Evolutionary conservation across 129 eudicot species (phyloP), one percentile per base, ranked within the genome.

Genomic region (Pulicaria dysenterica): DNA sequence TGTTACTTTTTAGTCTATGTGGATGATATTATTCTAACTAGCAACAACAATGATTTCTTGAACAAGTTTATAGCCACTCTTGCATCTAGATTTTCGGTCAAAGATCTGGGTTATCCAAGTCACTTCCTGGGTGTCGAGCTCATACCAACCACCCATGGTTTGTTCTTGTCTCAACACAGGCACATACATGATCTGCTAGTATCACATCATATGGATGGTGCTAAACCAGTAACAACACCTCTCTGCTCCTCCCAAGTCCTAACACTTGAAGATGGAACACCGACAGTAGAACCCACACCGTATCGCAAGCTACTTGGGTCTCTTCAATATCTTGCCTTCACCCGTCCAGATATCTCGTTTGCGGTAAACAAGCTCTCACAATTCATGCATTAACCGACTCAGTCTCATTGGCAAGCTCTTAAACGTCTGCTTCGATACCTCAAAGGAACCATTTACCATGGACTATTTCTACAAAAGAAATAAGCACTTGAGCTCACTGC

Each of bases 41-140:
- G 42, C 64, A 70, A 55, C 51, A 70, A 70, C 12, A 0, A 70
- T 34, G 13, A 0, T 2, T 67, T 67, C 14, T 13, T 31, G 34
- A 2, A 34, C 13, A 39, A n/a, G n/a, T 67, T 67, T 7, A 38
- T 67, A 1, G 13, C 7, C 7, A 31, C 44, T 6, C 45, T 67
- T 0, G 7, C 58, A 5, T 67, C 72, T 0, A 6, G 7, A 5
- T 67, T 67, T 31, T 64, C 69, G 3, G 37, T 43, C 0, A 42
- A 64, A 64, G n/a, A 64, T 42, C 15, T 64, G 53, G 69, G 72
- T 1, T 48, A 48, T n/a, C 72, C 72, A 0, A 47, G 9, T 36
- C 59, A 67, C 4, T 48, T 49, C 11, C 11, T 67, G 3, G 59
- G 72, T 5, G 14, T 67, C 3, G 58, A 67, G 6, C 72, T 67